Evolutionary conservation across 495 filamentous ascomycete genomes (phyloP), one percentile per base, ranked within the genome.

Genomic region (Thermochaetoides thermophila): DNA sequence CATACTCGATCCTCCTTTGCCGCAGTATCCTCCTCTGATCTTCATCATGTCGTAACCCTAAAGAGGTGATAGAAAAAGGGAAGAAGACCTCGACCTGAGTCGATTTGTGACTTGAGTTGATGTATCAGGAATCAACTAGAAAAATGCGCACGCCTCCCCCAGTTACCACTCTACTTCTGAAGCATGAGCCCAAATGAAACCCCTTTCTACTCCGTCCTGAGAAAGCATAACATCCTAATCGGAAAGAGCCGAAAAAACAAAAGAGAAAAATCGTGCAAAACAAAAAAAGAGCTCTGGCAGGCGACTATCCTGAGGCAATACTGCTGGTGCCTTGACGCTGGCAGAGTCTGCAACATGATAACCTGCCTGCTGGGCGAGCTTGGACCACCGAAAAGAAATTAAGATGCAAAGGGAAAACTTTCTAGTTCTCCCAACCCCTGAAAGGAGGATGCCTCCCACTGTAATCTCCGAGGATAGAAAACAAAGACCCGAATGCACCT

Each of bases 41-140:
- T 37, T 53, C 50, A 39, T 53, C 31, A 50, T 44, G 36, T 53
- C 50, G 29, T 53, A 31, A 50, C 37, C 27, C 32, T 44, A 24
- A 23, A 35, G 29, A 44, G 27, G 11, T 13, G 17, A 22, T 23
- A 16, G 31, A 43, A 40, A 47, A 8, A 34, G 35, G 38, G 31
- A 24, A 24, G 17, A 31, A n/a, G n/a, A n/a, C n/a, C n/a, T n/a
- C 31, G 34, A 34, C 32, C 24, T 17, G 27, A 22, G n/a, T n/a
- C n/a, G n/a, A n/a, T n/a, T n/a, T n/a, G n/a, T n/a, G n/a, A n/a
- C n/a, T n/a, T n/a, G n/a, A n/a, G n/a, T n/a, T n/a, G n/a, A n/a
- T n/a, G n/a, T n/a, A n/a, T n/a, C n/a, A n/a, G n/a, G n/a, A n/a
- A n/a, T n/a, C n/a, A n/a, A n/a, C n/a, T n/a, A n/a, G n/a, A n/a